Conservation (phyloP, 108 stramenopile species). For the Nannochloropsis granulata region DNA sequence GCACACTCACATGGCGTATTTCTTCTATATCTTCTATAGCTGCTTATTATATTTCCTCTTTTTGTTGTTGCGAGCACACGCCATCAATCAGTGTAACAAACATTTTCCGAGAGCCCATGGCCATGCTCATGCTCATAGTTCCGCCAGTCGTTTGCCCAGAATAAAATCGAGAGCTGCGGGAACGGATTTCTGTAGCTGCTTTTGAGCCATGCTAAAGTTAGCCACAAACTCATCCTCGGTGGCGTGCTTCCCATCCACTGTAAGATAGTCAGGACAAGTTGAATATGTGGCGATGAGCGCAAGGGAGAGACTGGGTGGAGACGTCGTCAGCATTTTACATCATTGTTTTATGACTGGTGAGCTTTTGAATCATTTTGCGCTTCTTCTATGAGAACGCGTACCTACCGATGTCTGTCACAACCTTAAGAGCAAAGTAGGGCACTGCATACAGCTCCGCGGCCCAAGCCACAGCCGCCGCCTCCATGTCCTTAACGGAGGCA, state of each 20-base stretch:
- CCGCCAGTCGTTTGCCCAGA: slow-evolving; percentile 1
- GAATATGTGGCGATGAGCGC: background rate
- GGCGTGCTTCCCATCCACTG: slow-evolving; percentile 28
- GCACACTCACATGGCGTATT: too few species aligned
- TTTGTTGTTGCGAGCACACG: too few species aligned
- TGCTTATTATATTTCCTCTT: too few species aligned
- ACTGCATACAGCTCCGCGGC: slow-evolving; percentile 49
- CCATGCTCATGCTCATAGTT: slow-evolving; percentile 11
- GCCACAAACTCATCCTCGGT: slow-evolving; percentile 85
- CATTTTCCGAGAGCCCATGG: too few species aligned
- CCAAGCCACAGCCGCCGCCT: slow-evolving; percentile 87
- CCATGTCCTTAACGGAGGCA: slow-evolving; percentile 91
- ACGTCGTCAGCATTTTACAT: background rate
- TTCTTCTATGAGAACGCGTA: background rate
- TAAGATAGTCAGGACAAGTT: background rate
- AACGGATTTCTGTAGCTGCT: slow-evolving; percentile 64
- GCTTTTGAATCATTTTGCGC: background rate
- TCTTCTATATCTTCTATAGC: too few species aligned
- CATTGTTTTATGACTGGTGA: background rate
- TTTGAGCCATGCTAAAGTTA: slow-evolving; percentile 68
- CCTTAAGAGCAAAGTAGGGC: slow-evolving; percentile 83
- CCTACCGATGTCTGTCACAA: slow-evolving; percentile 75
- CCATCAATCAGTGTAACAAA: too few species aligned
- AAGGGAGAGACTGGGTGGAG: background rate
- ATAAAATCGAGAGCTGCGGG: slow-evolving; percentile 65